Base-by-base conservation (phyloP, 306 rosid species). In the Carpinus fangiana region DNA sequence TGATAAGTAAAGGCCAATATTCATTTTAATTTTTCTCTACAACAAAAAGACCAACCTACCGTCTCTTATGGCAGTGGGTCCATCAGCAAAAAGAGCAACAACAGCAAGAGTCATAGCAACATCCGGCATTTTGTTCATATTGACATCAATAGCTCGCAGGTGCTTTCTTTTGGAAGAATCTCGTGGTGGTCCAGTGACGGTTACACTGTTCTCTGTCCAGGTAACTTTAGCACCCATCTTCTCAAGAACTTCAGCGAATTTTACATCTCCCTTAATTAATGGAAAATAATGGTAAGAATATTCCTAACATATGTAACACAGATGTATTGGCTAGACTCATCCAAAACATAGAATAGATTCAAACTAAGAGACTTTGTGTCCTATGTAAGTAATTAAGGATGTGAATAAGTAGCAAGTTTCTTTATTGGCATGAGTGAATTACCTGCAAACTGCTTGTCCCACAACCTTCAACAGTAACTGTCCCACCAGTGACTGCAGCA, bases 111-210 rank as follows among this genome's bases (percentile, higher is more conserved):
- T 96, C 99, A 96, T 96, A 70, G 98, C 99, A 91, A 96, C 99
- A 90, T 96, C 99, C 8, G 99, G 99, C 99, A 96, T 96, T 91
- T 96, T 96, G 91, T 96, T 96, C 99, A 96, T 96, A 79, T 96
- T 90, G 80, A 93, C 98, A 87, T 96, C 98, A 78, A 93, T 36
- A 56, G 90, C 94, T 76, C 79, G 88, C 87, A 96, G 87, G 81
- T 88, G 90, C 75, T 90, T 89, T 75, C 72, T 82, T 75, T 78
- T 83, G 2, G 88, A 82, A 85, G 98, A 83, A 78, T 87, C 90
- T 68, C 87, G 86, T 23, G 78, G 91, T 16, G 97, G 97, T 55
- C 98, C 99, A 23, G 90, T 89, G 73, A 93, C 85, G 1, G 99
- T 93, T 73, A 96, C 98, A 81, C 96, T 90, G 84, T 84, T 90